Evolutionary conservation across 2,329 filamentous ascomycete species (phyloP), one percentile per base, ranked within the genome.

Genomic region (Talaromyces atroroseus): DNA sequence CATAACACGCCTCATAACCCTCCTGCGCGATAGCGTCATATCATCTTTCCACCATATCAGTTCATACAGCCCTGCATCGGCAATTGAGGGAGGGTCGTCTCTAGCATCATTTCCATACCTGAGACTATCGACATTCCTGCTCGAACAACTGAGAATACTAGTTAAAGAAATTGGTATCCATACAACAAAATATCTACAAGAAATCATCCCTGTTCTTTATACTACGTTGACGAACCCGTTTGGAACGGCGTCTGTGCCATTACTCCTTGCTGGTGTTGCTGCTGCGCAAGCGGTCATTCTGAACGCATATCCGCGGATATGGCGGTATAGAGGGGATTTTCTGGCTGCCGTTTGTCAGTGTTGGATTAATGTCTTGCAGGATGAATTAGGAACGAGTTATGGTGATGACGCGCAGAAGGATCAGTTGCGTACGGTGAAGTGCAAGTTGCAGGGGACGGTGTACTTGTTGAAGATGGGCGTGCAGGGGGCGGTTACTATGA

Each of bases 171-270:
- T 77, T 16, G 67, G 68, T 4, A 68, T 75, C 45, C 63, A 74
- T 48, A 63, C 69, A 14, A 69, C 69, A 4, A 72, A 71, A 44
- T 72, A 75, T 53, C 65, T 76, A 3, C 72, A 89, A 78, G 82
- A 84, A 47, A 71, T 92, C 7, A 68, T 95, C 0, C 84, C 88
- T 0, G 77, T 92, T 60, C 70, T 90, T 10, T 82, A 83, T 2
- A 74, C 77, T 40, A 81, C 87, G 10, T 74, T 95, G 53, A 79
- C 82, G 2, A 84, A 91, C 64, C 85, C 89, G 0, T 89, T 94
- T 65, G 80, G 80, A 1, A 73, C 80, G 10, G 76, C 79, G 1
- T 76, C 82, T 59, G 75, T 80, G 1, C 72, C 77, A 0, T 73
- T 86, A 1, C 71, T 90, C 1, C 53, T 78, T 0, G 75, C 80